These are phyloP conservation scores for Lithospermum erythrorhizon DNA, from an alignment of 257 asterid species.

Conservation along the genomic window DNA sequence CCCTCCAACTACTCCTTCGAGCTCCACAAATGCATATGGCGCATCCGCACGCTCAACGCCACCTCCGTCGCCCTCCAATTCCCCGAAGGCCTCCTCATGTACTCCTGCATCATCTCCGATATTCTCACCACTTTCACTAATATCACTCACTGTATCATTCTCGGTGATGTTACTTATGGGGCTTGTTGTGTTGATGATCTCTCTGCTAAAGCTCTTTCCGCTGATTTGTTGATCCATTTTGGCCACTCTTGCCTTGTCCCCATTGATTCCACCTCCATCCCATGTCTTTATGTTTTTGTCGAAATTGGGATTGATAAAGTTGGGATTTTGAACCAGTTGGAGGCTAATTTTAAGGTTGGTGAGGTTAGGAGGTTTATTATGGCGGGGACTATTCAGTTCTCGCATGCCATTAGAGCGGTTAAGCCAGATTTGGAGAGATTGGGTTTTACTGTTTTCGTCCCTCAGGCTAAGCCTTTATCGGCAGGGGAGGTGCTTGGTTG, in stretches of 20 bases:
- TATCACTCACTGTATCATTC: constrained; percentile 67
- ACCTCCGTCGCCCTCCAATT: constrained; percentile 89
- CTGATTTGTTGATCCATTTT: constrained; percentile 77
- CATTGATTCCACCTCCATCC: constrained; percentile 58
- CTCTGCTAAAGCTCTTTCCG: constrained; percentile 76
- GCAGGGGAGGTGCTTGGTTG: constrained; percentile 97
- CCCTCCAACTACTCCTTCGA: constrained; percentile 89
- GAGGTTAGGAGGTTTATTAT: constrained; percentile 36
- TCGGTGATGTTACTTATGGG: constrained; percentile 95
- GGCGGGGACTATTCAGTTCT: constrained; percentile 92
- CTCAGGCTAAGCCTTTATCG: constrained; percentile 87
- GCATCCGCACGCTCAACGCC: constrained; percentile 47
- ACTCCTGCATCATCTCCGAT: constrained; percentile 75
- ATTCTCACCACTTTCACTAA: constrained; percentile 72
- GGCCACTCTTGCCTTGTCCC: constrained; percentile 97
- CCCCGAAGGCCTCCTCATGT: constrained; percentile 88
- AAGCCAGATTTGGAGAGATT: constrained; percentile 70
- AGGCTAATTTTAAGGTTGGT: constrained; percentile 44
- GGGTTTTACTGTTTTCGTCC: constrained; percentile 76
- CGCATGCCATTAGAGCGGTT: constrained; percentile 68
- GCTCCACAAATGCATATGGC: constrained; percentile 87
- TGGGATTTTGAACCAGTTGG: constrained; percentile 46
- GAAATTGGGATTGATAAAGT: constrained; percentile 57
- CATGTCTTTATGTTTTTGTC: constrained; percentile 76
- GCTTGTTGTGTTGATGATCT: constrained; percentile 96